A percentile compares a stretch with the other conserved stretches of the same genome.
phyloP scores from a whole-genome alignment of 805 yeast species.

The Cyberlindnera euphorbiiphila region DNA sequence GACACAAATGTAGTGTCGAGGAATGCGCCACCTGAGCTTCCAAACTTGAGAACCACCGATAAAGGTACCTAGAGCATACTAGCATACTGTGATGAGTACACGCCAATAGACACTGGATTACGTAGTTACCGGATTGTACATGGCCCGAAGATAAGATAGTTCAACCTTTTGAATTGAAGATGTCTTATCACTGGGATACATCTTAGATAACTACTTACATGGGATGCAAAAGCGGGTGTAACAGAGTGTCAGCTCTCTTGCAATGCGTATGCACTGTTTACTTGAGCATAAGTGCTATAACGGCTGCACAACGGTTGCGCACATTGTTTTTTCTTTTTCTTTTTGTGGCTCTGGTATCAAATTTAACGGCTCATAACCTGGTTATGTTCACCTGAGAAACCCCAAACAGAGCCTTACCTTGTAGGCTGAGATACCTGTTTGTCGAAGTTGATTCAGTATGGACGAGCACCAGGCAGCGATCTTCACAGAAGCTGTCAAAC shows the following conservation, averaged over 20 bases:
- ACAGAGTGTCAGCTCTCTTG: too few species aligned
- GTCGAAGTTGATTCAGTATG: constrained; percentile 2
- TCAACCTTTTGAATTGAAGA: too few species aligned
- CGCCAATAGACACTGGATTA: constrained; percentile 2
- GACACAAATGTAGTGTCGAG: constrained; percentile 14
- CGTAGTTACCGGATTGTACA: too few species aligned
- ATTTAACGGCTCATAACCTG: constrained; percentile 14
- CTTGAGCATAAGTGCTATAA: not conserved
- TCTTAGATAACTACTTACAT: too few species aligned
- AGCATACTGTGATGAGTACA: too few species aligned
- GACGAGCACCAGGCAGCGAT: constrained; percentile 22
- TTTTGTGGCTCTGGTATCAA: not conserved
- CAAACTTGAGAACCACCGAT: constrained; percentile 7
- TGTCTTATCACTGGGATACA: too few species aligned
- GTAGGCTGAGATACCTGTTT: too few species aligned
- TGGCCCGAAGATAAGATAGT: too few species aligned
- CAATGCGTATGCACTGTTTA: too few species aligned
- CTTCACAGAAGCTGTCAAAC: constrained; percentile 25
- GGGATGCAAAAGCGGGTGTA: too few species aligned
- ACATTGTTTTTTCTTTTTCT: not conserved
- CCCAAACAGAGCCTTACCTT: too few species aligned
- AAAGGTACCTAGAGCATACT: constrained; percentile 2
- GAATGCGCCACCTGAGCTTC: constrained; percentile 24
- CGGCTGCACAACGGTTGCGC: too few species aligned
- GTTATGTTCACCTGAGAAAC: constrained; percentile 10